These are phyloP conservation scores for Cryphonectria nitschkei DNA, from an alignment of 2,329 filamentous ascomycete species.

Conservation along the genomic window DNA sequence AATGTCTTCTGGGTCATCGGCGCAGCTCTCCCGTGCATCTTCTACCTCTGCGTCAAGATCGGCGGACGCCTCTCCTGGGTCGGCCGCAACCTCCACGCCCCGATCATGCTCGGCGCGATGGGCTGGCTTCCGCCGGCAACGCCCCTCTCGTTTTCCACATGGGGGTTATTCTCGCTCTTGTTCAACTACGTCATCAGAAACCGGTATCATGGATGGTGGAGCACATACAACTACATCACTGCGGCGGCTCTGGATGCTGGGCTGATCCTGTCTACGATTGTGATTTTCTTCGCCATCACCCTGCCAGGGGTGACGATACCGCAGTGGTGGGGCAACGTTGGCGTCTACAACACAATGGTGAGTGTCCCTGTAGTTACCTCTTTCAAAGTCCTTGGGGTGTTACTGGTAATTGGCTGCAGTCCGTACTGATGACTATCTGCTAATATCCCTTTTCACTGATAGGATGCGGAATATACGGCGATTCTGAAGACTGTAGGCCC, in stretches of 20 bases:
- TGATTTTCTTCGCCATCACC: constrained; percentile 44
- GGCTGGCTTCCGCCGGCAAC: constrained; percentile 62
- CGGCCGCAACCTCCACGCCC: constrained; percentile 57
- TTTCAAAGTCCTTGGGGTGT: too few species aligned
- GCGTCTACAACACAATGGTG: constrained; percentile 44
- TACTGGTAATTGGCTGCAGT: background rate
- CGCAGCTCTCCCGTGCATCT: constrained; percentile 49
- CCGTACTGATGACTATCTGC: background rate
- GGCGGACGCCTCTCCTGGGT: constrained; percentile 31
- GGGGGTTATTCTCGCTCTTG: constrained; percentile 59
- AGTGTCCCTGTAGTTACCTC: constrained; percentile 37
- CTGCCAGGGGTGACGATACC: constrained; percentile 43
- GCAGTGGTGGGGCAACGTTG: constrained; percentile 58
- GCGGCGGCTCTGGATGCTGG: constrained; percentile 46
- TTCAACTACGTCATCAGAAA: constrained; percentile 62
- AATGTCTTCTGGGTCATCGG: constrained; percentile 60
- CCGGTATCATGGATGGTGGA: constrained; percentile 63
- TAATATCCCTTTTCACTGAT: background rate
- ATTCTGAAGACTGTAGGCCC: constrained; percentile 36
- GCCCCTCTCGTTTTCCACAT: constrained; percentile 60
- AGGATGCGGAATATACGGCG: constrained; percentile 3
- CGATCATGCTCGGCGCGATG: constrained; percentile 60
- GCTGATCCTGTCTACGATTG: constrained; percentile 43
- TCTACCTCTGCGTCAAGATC: constrained; percentile 46
- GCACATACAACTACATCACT: constrained; percentile 50